Evolutionary conservation across 495 filamentous ascomycete species (phyloP).

Genomic region (Oidiodendron maius): DNA sequence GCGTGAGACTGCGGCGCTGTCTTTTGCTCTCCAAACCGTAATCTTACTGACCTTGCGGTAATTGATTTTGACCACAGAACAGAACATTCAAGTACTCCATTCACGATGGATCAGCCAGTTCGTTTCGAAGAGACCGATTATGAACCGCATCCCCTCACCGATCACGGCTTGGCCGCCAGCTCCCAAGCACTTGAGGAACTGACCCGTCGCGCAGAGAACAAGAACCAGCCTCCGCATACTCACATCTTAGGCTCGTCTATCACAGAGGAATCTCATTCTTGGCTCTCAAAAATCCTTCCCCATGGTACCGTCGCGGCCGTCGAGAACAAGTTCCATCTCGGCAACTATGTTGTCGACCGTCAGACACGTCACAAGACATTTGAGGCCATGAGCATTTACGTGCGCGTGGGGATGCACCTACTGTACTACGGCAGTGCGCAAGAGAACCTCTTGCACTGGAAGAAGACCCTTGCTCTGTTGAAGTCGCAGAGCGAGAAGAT

Average conservation of each 20-base stretch:
- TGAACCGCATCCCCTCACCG: conserved; percentile 16
- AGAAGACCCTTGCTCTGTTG: conserved; percentile 27
- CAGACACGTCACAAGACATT: conserved; percentile 30
- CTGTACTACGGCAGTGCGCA: conserved; percentile 35
- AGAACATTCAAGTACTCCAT: background rate
- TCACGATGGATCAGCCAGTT: background rate
- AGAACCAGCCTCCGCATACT: conserved; percentile 23
- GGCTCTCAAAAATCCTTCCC: conserved; percentile 30
- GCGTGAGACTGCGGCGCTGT: no score
- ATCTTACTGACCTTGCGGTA: background rate
- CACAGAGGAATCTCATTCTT: conserved; percentile 25
- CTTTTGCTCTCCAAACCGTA: no score
- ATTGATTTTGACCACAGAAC: background rate
- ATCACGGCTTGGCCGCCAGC: conserved; percentile 19
- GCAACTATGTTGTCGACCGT: conserved; percentile 39
- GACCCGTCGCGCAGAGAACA: conserved; percentile 23
- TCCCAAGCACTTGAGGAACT: conserved; percentile 20
- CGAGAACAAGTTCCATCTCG: conserved; percentile 32
- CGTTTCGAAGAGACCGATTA: background rate
- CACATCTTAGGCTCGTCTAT: conserved; percentile 29
- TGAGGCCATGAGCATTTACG: conserved; percentile 38
- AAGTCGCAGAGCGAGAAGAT: conserved; percentile 33
- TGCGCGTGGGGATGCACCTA: conserved; percentile 39
- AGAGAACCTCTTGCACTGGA: conserved; percentile 33
- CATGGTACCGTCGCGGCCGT: conserved; percentile 23